Evolutionary conservation across 345 rosid species (phyloP).

Genomic region (Sapria himalayana): DNA sequence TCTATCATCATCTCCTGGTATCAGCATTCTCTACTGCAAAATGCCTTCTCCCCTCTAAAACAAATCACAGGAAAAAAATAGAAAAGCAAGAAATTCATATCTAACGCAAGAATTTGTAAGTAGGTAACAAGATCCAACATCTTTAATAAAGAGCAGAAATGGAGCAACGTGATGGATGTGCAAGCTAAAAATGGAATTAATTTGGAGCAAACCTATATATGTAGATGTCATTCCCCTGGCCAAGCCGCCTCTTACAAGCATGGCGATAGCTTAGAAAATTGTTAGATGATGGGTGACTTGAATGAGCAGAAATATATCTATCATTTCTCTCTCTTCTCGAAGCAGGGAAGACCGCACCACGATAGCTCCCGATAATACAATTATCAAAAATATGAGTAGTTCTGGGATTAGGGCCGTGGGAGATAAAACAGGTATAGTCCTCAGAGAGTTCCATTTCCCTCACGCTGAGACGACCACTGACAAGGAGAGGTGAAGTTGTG

Average conservation of each 20-base stretch:
- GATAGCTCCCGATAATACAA: conserved; percentile 49
- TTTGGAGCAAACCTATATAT: conserved; percentile 60
- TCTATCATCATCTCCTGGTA: conserved; percentile 53
- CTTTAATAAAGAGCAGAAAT: not conserved
- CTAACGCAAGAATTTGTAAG: not conserved
- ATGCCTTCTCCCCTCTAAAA: conserved; percentile 74
- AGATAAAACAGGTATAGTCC: conserved; percentile 81
- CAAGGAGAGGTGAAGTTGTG: conserved; percentile 18
- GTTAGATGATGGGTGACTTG: conserved; percentile 19
- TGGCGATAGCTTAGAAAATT: conserved; percentile 59
- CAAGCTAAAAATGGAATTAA: too few species aligned
- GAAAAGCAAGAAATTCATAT: not conserved
- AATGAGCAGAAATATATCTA: conserved; percentile 10
- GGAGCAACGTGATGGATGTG: not conserved
- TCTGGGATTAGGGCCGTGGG: conserved; percentile 67
- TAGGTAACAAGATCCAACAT: not conserved
- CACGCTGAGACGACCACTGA: conserved; percentile 27
- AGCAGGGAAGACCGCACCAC: conserved; percentile 26
- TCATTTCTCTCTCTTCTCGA: conserved; percentile 14
- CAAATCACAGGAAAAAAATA: not conserved
- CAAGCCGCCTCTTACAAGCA: conserved; percentile 61
- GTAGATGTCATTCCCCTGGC: conserved; percentile 65
- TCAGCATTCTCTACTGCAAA: conserved; percentile 68
- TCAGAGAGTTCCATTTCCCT: conserved; percentile 69
- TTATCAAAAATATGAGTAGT: conserved; percentile 78